A percentile compares a stretch with the other conserved stretches of the same genome.
Evolutionary conservation across 139 green algal species (phyloP).

Genomic region (Coelastrella sp.): DNA sequence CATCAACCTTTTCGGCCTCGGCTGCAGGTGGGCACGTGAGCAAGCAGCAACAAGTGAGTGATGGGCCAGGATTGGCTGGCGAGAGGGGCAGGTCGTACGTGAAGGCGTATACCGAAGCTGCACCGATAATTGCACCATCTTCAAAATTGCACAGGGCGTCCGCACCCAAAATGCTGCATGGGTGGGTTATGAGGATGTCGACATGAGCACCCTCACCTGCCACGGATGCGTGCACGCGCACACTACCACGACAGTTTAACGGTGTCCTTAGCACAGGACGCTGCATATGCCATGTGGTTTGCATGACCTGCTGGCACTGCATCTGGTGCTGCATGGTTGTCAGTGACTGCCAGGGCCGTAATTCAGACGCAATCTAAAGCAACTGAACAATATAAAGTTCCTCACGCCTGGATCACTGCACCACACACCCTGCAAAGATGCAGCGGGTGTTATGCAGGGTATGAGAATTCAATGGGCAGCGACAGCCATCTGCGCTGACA

Average conservation of each 20-base stretch:
- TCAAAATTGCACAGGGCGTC: no score
- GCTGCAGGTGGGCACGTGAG: background rate
- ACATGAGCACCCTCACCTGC: conserved; percentile 21
- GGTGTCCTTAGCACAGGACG: background rate
- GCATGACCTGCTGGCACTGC: conserved; percentile 1
- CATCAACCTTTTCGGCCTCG: conserved; percentile 71
- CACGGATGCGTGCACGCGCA: conserved; percentile 24
- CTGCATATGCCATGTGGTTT: background rate
- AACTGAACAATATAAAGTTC: background rate
- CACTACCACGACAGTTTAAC: background rate
- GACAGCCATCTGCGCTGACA: background rate
- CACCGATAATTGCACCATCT: background rate
- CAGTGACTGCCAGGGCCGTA: background rate
- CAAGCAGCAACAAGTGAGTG: background rate
- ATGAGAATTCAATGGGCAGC: background rate
- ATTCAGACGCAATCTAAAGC: background rate
- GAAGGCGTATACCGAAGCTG: background rate
- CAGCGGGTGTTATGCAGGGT: background rate
- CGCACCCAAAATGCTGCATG: background rate
- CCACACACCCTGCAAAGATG: background rate
- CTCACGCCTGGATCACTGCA: no score
- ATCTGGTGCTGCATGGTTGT: background rate
- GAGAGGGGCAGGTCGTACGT: background rate
- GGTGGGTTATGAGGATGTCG: conserved; percentile 13
- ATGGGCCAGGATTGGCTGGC: background rate